Conservation (phyloP, 202 grass and related monocot genomes). For the Bolboschoenoplectus hybrid region DNA sequence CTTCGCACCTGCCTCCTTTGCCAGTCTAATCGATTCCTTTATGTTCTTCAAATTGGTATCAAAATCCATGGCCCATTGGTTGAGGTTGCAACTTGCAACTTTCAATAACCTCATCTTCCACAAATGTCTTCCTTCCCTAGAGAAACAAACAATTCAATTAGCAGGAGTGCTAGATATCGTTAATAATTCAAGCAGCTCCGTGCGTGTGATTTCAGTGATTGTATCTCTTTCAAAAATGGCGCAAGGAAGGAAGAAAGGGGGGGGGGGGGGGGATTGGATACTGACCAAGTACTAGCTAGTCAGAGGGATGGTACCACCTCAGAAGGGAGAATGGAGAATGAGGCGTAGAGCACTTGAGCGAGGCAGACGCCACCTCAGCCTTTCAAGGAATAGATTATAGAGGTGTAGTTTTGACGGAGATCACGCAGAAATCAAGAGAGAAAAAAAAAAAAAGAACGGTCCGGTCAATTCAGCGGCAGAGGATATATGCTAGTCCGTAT, state of each 20-base stretch:
- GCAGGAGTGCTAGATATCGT: not conserved
- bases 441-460: not conserved
- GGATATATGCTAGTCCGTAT: no score
- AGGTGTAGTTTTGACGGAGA: not conserved
- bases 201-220: not conserved
- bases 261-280: no score
- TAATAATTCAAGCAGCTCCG: not conserved
- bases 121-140: conserved; percentile 20
- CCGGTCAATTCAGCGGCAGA: not conserved
- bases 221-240: not conserved
- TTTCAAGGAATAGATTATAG: not conserved
- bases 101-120: conserved; percentile 78
- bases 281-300: not conserved
- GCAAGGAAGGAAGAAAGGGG: not conserved
- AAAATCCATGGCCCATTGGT: conserved; percentile 99
- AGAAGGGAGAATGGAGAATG: not conserved
- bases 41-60: conserved; percentile 88
- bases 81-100: conserved; percentile 87
- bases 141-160: not conserved
- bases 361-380: not conserved
- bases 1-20: conserved; percentile 62
- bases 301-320: not conserved
- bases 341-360: not conserved
- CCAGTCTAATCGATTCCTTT: conserved; percentile 78
- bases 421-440: not conserved